Evolutionary conservation across 2,329 filamentous ascomycete genomes (phyloP).

Genomic region (Colletotrichum phormii): DNA sequence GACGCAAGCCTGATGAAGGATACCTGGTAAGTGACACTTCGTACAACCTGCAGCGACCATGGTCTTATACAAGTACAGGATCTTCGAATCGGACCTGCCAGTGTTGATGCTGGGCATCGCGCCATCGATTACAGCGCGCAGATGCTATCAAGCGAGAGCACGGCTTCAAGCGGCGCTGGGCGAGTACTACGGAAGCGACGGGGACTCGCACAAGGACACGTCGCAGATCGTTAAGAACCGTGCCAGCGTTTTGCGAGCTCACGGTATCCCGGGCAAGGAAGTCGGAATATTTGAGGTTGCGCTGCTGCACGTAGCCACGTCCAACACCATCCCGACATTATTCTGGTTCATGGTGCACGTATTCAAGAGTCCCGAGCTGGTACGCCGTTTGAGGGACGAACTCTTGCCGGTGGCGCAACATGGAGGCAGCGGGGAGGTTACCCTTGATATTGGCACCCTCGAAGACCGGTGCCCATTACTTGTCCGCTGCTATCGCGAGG

Average conservation of each 20-base stretch:
- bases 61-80: neutral
- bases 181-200: constrained; percentile 45
- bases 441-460: constrained; percentile 51
- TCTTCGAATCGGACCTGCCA: constrained; percentile 11
- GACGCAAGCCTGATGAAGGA: constrained; percentile 47
- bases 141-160: constrained; percentile 43
- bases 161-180: constrained; percentile 43
- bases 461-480: constrained; percentile 55
- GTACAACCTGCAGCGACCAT: neutral
- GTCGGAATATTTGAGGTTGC: constrained; percentile 46
- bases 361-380: constrained; percentile 42
- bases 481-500: constrained; percentile 57
- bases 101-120: constrained; percentile 43
- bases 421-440: constrained; percentile 32
- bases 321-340: constrained; percentile 51
- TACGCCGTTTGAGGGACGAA: constrained; percentile 43
- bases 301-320: constrained; percentile 43
- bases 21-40: constrained; percentile 42
- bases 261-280: constrained; percentile 43
- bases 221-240: constrained; percentile 45
- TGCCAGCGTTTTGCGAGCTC: constrained; percentile 42
- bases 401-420: constrained; percentile 32
- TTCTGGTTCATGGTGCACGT: constrained; percentile 51
- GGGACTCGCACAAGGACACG: constrained; percentile 43
- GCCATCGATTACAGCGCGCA: constrained; percentile 44